Evolutionary conservation across 306 rosid species (phyloP).

Genomic region (Rosa multiflora): DNA sequence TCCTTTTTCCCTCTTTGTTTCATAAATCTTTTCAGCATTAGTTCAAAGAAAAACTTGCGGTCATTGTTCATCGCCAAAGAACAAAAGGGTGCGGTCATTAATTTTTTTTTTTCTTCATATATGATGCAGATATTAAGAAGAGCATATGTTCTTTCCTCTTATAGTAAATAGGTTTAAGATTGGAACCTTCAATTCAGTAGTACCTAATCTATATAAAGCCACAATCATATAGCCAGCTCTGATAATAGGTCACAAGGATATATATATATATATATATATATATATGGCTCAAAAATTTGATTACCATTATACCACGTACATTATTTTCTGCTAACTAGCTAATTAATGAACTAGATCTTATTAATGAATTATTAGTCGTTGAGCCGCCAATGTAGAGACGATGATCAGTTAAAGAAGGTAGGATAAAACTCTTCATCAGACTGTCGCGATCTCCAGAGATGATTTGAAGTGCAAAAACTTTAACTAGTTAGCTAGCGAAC

Average conservation of each 20-base stretch:
- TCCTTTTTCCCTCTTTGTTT: too few relatives aligned
- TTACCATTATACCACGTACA: neutral
- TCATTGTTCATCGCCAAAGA: neutral
- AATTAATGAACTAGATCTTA: constrained; percentile 1
- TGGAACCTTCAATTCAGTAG: neutral
- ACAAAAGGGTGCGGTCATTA: neutral
- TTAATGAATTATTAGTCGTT: constrained; percentile 27
- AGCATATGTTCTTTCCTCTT: neutral
- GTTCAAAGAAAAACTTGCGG: too few relatives aligned
- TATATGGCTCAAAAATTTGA: constrained; percentile 2
- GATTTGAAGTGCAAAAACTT: neutral
- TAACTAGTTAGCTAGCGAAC: constrained; percentile 46
- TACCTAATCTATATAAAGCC: neutral
- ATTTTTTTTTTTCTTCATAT: too few relatives aligned
- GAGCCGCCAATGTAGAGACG: neutral
- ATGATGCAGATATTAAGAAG: neutral
- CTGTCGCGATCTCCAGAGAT: constrained; percentile 17
- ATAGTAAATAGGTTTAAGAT: neutral
- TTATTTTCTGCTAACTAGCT: constrained; percentile 1
- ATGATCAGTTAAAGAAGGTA: constrained; percentile 45
- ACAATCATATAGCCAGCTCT: constrained; percentile 4
- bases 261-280: neutral
- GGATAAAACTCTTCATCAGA: constrained; percentile 45
- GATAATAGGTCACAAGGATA: constrained; percentile 1
- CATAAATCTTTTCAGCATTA: too few relatives aligned